A percentile compares a stretch with the other conserved stretches of the same genome.
phyloP scores from a whole-genome alignment of 2,329 filamentous ascomycete species.

The Talaromyces sp. region DNA sequence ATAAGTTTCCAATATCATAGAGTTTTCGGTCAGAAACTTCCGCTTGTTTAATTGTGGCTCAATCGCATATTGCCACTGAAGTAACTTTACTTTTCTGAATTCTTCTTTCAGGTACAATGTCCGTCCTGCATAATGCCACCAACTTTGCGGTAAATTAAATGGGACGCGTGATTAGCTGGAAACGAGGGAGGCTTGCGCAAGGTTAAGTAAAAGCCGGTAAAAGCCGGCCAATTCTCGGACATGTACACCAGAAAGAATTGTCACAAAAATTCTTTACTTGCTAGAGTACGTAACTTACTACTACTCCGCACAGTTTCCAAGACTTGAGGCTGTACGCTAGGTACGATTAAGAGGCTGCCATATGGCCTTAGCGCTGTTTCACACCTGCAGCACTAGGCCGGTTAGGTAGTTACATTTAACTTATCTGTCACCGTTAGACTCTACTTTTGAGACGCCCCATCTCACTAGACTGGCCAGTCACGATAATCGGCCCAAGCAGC shows the following conservation, averaged over 20 bases:
- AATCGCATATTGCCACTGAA: background rate
- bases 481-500: background rate
- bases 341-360: background rate
- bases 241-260: background rate
- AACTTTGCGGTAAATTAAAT: background rate
- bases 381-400: background rate
- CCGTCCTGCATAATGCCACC: background rate
- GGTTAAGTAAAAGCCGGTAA: background rate
- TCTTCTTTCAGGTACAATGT: slow-evolving; percentile 2
- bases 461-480: background rate
- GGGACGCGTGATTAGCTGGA: background rate
- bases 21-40: background rate
- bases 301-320: background rate
- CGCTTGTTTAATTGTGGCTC: background rate
- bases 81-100: background rate
- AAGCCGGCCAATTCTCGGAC: background rate
- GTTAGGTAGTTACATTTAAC: background rate
- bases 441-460: background rate
- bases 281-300: background rate
- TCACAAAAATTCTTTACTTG: background rate
- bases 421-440: slow-evolving; percentile 1
- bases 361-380: slow-evolving; percentile 6
- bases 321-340: background rate
- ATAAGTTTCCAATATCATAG: background rate
- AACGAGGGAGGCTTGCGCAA: background rate